Evolutionary conservation across 1,139 yeast genomes (phyloP).

Genomic region (Debaryomyces singareniensis): DNA sequence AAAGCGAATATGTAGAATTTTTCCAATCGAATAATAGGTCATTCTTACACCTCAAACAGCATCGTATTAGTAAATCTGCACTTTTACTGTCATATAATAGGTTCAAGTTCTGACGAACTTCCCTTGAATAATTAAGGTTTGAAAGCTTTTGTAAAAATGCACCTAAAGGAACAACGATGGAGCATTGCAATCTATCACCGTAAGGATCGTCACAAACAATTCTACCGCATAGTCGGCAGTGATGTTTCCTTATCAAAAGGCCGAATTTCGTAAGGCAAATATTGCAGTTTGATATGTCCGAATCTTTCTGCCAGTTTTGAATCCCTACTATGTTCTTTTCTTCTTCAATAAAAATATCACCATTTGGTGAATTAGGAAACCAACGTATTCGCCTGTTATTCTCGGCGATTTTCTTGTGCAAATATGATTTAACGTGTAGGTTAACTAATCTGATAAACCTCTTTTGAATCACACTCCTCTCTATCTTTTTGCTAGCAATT

Average conservation of each 20-base stretch:
- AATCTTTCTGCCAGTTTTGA: constrained; percentile 62
- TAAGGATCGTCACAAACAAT: constrained; percentile 69
- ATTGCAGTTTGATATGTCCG: constrained; percentile 46
- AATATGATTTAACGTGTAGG: constrained; percentile 13
- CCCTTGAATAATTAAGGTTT: constrained; percentile 28
- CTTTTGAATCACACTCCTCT: constrained; percentile 54
- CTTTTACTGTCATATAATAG: constrained; percentile 7
- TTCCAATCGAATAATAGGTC: constrained; percentile 53
- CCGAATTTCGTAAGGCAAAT: constrained; percentile 58
- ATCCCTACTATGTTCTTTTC: constrained; percentile 47
- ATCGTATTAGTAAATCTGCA: constrained; percentile 25
- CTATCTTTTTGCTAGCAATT: constrained; percentile 39
- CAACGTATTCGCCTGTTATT: too few species aligned
- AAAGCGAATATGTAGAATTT: constrained; percentile 30
- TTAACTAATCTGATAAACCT: constrained; percentile 46
- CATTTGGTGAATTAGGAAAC: constrained; percentile 1
- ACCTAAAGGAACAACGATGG: constrained; percentile 60
- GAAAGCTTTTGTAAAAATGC: constrained; percentile 40
- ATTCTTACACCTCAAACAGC: constrained; percentile 68
- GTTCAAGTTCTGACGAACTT: constrained; percentile 16
- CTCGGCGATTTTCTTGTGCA: neutral
- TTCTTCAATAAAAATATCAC: constrained; percentile 12
- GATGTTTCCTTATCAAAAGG: constrained; percentile 69
- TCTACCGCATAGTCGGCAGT: constrained; percentile 78
- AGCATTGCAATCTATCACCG: constrained; percentile 43